These are phyloP conservation scores for Pestalotiopsis sp. DNA, from an alignment of 2,329 filamentous ascomycete species.

Conservation along the genomic window DNA sequence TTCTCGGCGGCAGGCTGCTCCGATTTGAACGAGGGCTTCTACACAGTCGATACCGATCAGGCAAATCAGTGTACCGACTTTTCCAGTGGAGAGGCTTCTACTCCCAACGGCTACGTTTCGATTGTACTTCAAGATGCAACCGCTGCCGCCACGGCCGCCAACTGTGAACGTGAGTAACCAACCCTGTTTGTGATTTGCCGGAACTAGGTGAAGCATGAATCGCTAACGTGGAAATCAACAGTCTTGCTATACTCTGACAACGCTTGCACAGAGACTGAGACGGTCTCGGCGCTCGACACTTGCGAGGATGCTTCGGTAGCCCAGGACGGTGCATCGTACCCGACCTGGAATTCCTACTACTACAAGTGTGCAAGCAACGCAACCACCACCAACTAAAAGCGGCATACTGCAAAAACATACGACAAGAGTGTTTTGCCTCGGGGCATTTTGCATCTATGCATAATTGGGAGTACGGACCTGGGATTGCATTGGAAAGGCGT, in stretches of 20 bases:
- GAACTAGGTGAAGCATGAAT: background rate
- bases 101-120: constrained; percentile 11
- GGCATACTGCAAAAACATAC: background rate
- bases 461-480: background rate
- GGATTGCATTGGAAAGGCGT: background rate
- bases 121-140: constrained; percentile 2
- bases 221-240: background rate
- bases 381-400: background rate
- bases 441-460: background rate
- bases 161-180: constrained; percentile 13
- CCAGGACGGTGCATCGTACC: background rate
- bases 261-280: background rate
- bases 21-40: constrained; percentile 17
- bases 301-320: constrained; percentile 12
- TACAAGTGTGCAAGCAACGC: background rate
- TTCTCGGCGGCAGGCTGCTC: constrained; percentile 15
- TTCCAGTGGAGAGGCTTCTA: background rate
- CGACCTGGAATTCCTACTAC: constrained; percentile 16
- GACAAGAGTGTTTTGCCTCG: no score
- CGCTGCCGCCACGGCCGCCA: background rate
- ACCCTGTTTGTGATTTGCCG: background rate
- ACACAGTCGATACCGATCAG: constrained; percentile 15
- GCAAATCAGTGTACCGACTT: constrained; percentile 10
- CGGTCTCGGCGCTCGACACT: background rate
- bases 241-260: constrained; percentile 10